A percentile compares a stretch with the other conserved stretches of the same genome.
phyloP scores from a whole-genome alignment of 441 rosid species.

The Metrosideros polymorpha region DNA sequence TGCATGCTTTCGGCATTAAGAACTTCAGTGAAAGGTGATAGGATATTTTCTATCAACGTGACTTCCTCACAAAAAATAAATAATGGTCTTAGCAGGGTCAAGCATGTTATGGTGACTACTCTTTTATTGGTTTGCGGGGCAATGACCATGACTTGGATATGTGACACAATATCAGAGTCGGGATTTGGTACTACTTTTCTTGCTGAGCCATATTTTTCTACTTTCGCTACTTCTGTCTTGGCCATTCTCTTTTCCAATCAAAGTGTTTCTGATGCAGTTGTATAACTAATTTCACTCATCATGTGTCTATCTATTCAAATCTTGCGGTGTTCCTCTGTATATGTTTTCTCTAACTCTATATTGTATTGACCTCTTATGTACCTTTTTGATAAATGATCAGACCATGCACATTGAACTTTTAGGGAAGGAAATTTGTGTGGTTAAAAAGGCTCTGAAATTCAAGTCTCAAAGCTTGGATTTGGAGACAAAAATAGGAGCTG shows the following conservation, averaged over 20 bases:
- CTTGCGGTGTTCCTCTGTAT: neutral
- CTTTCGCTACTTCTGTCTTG: neutral
- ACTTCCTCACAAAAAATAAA: neutral
- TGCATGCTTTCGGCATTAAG: neutral
- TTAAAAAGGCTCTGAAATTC: neutral
- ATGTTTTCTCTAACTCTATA: neutral
- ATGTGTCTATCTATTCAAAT: neutral
- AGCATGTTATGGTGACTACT: conserved; percentile 78
- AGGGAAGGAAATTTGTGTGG: neutral
- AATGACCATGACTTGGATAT: conserved; percentile 86
- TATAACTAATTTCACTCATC: neutral
- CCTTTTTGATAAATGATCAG: neutral
- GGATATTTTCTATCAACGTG: neutral
- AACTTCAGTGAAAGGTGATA: neutral
- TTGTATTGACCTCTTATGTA: neutral
- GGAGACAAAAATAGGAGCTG: neutral
- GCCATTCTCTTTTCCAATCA: neutral
- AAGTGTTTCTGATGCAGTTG: neutral
- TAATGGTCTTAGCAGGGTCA: conserved; percentile 40
- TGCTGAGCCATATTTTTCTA: neutral
- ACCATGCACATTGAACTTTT: neutral
- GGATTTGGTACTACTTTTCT: conserved; percentile 67
- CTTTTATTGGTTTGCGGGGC: conserved; percentile 82
- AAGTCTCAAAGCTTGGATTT: neutral
- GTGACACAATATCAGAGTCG: conserved; percentile 88